Evolutionary conservation across 371 early-diverging fungal species (phyloP).

Genomic region (Capniomyces stellatus): DNA sequence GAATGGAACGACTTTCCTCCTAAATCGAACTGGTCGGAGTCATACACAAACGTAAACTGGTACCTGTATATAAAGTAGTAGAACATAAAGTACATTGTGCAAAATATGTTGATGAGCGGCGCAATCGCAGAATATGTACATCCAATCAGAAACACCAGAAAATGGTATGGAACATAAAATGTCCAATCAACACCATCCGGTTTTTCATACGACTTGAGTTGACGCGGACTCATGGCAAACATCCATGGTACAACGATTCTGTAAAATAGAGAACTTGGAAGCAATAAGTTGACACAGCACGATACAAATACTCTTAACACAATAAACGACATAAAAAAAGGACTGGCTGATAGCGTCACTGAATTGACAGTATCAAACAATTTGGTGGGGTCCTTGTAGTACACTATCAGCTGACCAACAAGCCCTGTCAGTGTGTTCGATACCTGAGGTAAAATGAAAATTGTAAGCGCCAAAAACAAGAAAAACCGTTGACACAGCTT

Average conservation of each 20-base stretch:
- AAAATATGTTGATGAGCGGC: constrained; percentile 62
- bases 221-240: constrained; percentile 56
- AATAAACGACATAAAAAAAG: constrained; percentile 63
- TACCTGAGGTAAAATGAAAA: constrained; percentile 16
- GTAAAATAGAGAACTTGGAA: constrained; percentile 39
- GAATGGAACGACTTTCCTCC: constrained; percentile 52
- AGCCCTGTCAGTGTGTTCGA: neutral
- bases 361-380: constrained; percentile 8
- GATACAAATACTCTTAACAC: constrained; percentile 48
- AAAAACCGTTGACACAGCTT: constrained; percentile 46
- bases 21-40: constrained; percentile 32
- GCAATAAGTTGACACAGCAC: constrained; percentile 44
- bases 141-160: constrained; percentile 48
- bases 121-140: constrained; percentile 59
- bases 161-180: constrained; percentile 33
- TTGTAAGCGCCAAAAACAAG: constrained; percentile 63
- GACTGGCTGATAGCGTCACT: constrained; percentile 44
- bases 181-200: constrained; percentile 24
- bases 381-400: neutral
- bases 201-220: constrained; percentile 32
- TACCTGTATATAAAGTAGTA: constrained; percentile 58
- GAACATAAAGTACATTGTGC: constrained; percentile 48
- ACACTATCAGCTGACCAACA: neutral
- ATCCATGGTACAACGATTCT: constrained; percentile 37
- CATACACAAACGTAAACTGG: constrained; percentile 60